A percentile compares a stretch with the other conserved stretches of the same genome.
Evolutionary conservation across 2,329 filamentous ascomycete species (phyloP).

Genomic region (Fusarium devonianum): DNA sequence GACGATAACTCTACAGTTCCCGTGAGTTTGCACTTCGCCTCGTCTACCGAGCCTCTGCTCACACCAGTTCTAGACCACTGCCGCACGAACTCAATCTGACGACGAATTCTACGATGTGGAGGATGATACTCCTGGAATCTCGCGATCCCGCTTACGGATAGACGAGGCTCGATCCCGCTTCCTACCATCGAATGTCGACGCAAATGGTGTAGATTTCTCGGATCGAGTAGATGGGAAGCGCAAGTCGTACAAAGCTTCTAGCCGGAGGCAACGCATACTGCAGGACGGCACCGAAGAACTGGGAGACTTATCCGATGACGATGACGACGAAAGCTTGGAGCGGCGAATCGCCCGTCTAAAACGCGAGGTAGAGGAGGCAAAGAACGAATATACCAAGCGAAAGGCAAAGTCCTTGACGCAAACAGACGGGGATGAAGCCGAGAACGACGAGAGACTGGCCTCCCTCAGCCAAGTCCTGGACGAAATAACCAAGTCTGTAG

Average conservation of each 20-base stretch:
- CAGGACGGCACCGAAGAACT: conserved; percentile 71
- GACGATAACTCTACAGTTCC: conserved; percentile 88
- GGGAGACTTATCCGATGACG: conserved; percentile 77
- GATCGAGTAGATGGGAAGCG: conserved; percentile 84
- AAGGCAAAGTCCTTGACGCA: conserved; percentile 55
- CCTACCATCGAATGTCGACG: conserved; percentile 76
- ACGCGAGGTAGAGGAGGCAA: conserved; percentile 80
- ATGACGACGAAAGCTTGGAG: conserved; percentile 76
- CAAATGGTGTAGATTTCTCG: conserved; percentile 83
- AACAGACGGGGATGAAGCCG: conserved; percentile 56
- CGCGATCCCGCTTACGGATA: conserved; percentile 76
- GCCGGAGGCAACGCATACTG: conserved; percentile 68
- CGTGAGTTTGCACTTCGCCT: conserved; percentile 59
- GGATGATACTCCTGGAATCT: conserved; percentile 72
- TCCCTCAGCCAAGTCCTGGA: conserved; percentile 77
- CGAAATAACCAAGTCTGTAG: conserved; percentile 58
- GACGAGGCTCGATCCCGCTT: conserved; percentile 84
- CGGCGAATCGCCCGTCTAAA: conserved; percentile 82
- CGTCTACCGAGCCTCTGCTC: conserved; percentile 27
- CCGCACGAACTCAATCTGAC: conserved; percentile 64
- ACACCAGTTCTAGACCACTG: conserved; percentile 55
- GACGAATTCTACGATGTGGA: conserved; percentile 69
- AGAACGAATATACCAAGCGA: conserved; percentile 65
- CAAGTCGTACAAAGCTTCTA: conserved; percentile 82
- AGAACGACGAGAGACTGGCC: conserved; percentile 53